Evolutionary conservation across 495 filamentous ascomycete species (phyloP), one percentile per base, ranked within the genome.

Genomic region (Lophiostoma macrostomum): DNA sequence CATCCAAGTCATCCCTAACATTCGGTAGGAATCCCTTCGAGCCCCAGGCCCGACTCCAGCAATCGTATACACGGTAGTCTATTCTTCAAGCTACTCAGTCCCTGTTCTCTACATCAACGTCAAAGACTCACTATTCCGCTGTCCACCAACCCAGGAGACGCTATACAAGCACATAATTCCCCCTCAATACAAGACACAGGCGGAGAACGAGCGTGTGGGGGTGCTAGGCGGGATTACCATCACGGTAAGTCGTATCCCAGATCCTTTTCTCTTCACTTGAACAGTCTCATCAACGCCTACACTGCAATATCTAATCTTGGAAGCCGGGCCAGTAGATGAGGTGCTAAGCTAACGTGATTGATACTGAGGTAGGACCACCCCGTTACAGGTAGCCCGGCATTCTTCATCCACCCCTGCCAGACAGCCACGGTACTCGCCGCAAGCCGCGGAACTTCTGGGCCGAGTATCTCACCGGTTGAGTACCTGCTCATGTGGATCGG

Each of bases 351-450:
- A 16, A 23, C 16, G n/a, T 6, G 24, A 16, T 29, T 42, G 34
- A 52, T 34, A 3, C 2, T 20, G 12, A 22, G 37, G 13, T 20
- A 65, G 62, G 59, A 65, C 32, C 62, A 65, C 49, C 62, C 62
- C 35, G 11, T 49, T 6, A 50, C 40, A 5, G 54, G 55, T 18
- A 4, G 18, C 5, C 62, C 62, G 4, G 54, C 50, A 1, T 58
- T 58, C 47, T 65, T 65, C 38, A 42, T 65, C 12, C 62, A 65
- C 50, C 62, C 62, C 12, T 65, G 62, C 25, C 56, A 58, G 31
- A 65, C 62, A 10, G 58, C 49, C 11, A 34, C 23, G 4, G 58
- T 59, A 10, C 36, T 65, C 5, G 40, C 37, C 22, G 52, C 38
- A 6, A 52, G 52, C 25, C 8, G 27, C 14, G 44, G 32, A 4